These are phyloP conservation scores for Globisporangium paroecandrum DNA, from an alignment of 352 stramenopile genomes.

Conservation along the genomic window DNA sequence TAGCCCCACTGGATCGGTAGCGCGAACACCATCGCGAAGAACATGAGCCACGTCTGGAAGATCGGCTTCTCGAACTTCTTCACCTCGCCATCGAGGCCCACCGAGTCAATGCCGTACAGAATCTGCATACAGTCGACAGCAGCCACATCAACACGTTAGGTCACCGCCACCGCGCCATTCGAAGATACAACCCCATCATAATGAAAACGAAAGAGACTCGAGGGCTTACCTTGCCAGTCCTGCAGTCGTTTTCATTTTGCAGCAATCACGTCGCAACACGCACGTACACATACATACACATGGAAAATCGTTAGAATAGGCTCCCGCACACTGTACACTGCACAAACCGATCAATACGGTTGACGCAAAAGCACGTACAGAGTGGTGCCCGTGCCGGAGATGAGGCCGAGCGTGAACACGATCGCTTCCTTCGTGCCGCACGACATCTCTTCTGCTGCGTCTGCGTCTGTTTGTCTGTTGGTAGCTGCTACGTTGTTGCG, in stretches of 20 bases:
- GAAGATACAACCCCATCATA: no score
- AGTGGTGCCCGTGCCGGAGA: slow-evolving; percentile 83
- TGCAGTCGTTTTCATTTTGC: slow-evolving; percentile 17
- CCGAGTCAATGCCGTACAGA: slow-evolving; percentile 90
- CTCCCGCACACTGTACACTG: background rate
- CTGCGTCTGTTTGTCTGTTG: background rate
- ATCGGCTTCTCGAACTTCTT: slow-evolving; percentile 94
- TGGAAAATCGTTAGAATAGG: background rate
- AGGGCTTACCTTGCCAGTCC: slow-evolving; percentile 56
- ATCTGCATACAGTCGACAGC: slow-evolving; percentile 51
- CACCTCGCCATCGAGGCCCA: slow-evolving; percentile 82
- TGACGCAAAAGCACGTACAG: slow-evolving; percentile 38
- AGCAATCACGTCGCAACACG: background rate
- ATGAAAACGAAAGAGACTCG: background rate
- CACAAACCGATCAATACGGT: background rate
- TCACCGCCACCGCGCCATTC: no score
- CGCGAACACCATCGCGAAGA: slow-evolving; percentile 93
- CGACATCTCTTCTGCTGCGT: slow-evolving; percentile 42
- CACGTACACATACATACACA: background rate
- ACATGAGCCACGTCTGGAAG: slow-evolving; percentile 97
- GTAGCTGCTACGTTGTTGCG: background rate
- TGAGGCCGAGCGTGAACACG: slow-evolving; percentile 74
- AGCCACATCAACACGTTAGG: background rate
- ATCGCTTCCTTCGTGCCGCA: slow-evolving; percentile 74
- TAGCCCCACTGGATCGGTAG: slow-evolving; percentile 91